phyloP scores from a whole-genome alignment of 2,329 filamentous ascomycete species.

The Fusarium floridanum region DNA sequence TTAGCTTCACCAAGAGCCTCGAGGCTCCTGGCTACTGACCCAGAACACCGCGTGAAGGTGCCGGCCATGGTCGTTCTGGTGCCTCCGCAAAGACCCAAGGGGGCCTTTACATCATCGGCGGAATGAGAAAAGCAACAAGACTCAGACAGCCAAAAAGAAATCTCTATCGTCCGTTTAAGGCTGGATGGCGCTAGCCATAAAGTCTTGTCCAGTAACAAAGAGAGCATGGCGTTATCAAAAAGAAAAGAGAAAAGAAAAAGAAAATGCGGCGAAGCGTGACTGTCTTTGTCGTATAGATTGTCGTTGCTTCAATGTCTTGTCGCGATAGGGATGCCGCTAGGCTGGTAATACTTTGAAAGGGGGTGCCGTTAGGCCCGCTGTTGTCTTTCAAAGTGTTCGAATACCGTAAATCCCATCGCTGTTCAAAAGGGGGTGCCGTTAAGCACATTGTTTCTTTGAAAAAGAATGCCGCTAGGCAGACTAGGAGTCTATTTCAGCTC shows the following conservation, averaged over 20 bases:
- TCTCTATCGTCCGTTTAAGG: not conserved
- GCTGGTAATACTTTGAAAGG: not conserved
- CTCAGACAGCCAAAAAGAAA: not conserved
- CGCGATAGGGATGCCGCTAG: not conserved
- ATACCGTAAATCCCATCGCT: not conserved
- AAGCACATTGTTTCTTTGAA: not conserved
- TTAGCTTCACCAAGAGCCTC: not conserved
- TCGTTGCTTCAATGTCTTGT: not conserved
- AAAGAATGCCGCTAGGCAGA: not conserved
- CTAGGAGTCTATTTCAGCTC: not conserved
- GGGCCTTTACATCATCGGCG: not conserved
- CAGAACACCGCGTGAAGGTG: conserved; percentile 6
- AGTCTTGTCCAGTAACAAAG: not conserved
- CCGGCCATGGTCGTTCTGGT: not conserved
- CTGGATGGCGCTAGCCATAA: not conserved
- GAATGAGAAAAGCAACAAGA: not conserved
- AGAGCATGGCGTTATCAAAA: not conserved
- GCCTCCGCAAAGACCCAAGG: not conserved
- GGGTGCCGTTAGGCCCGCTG: not conserved
- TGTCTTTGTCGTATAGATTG: not conserved
- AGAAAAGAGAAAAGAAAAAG: not conserved
- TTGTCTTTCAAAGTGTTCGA: not conserved
- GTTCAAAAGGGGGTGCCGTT: not conserved
- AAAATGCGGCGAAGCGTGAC: not conserved
- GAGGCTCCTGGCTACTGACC: not conserved